Evolutionary conservation across 2,329 filamentous ascomycete species (phyloP).

Genomic region (Penicillium hordei): DNA sequence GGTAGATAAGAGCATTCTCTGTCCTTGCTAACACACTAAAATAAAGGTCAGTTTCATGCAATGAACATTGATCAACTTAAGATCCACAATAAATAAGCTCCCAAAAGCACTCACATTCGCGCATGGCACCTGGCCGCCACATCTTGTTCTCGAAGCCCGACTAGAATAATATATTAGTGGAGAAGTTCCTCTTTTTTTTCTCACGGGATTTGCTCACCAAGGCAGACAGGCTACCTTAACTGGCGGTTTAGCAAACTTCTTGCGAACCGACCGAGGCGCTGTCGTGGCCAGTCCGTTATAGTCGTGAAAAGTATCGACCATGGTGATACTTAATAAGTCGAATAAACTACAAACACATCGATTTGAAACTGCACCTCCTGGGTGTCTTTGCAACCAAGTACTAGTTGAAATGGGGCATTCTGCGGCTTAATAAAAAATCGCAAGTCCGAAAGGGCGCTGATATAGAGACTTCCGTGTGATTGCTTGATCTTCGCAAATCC

Average conservation of each 20-base stretch:
- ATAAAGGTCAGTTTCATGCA: constrained; percentile 5
- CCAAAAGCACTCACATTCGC: constrained; percentile 32
- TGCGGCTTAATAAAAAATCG: neutral
- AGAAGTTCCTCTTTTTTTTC: neutral
- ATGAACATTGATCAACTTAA: neutral
- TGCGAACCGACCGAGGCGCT: constrained; percentile 36
- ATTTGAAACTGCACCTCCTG: constrained; percentile 1
- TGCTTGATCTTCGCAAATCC: constrained; percentile 38
- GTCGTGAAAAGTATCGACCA: constrained; percentile 21
- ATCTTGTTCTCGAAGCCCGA: constrained; percentile 45
- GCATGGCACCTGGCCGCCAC: constrained; percentile 47
- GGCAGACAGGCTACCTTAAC: constrained; percentile 48
- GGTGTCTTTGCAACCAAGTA: neutral
- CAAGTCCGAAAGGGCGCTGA: constrained; percentile 27
- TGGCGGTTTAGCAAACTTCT: constrained; percentile 48
- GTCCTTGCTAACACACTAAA: constrained; percentile 42
- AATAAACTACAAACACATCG: constrained; percentile 1
- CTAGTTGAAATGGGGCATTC: constrained; percentile 7
- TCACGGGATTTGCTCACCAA: constrained; percentile 34
- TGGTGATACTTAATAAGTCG: constrained; percentile 12
- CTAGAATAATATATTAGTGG: constrained; percentile 25
- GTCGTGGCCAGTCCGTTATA: constrained; percentile 26
- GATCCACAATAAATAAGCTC: neutral
- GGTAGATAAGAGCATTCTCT: constrained; percentile 45
- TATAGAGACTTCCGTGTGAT: constrained; percentile 32